Evolutionary conservation across 1,284 basidiomycete species (phyloP), one percentile per base, ranked within the genome.

Genomic region (Xerocomus nothofagi): DNA sequence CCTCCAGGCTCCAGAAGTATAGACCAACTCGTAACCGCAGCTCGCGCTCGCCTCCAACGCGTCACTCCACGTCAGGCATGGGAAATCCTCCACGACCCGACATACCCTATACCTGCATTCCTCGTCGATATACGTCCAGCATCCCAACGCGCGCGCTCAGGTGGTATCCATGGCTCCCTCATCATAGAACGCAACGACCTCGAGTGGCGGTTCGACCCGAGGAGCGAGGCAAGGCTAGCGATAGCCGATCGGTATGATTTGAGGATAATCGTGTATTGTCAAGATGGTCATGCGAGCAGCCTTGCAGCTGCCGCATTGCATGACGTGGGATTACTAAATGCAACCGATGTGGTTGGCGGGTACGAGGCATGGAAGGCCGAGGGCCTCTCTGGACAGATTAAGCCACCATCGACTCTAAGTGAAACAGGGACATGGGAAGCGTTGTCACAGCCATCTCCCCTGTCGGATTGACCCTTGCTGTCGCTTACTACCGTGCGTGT

Each of bases 321-420:
- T 40, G 78, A 84, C 37, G 58, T 89, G 10, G 87, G 87, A 2
- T 64, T 89, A 56, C 61, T 84, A 41, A 84, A 84, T 60, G 81
- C 85, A 27, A 88, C 88, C 0, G 87, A 90, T 66, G 76, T 89
- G 23, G 74, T 84, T 51, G 87, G 88, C 0, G 88, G 87, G 9
- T 86, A 77, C 63, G 72, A 75, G 18, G 85, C 82, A 0, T 90
- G 88, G 88, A 81, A 73, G 61, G 75, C 75, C 8, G 81, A 76
- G 17, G 80, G 82, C 0, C 65, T 89, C 12, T 84, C 86, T 21
- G 72, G 70, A 12, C 71, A 73, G 44, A 57, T 73, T 31, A 63
- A 43, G 18, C 65, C 68, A 1, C 67, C 67, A 12, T 68, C 64
- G 0, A 68, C 64, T 5, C 27, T 39, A 0, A 65, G 63, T 24